Percentiles rank a stretch among this genome's conserved stretches.
Evolutionary conservation across 2,329 filamentous ascomycete genomes (phyloP).

Genomic region (Dactylellina haptotyla): DNA sequence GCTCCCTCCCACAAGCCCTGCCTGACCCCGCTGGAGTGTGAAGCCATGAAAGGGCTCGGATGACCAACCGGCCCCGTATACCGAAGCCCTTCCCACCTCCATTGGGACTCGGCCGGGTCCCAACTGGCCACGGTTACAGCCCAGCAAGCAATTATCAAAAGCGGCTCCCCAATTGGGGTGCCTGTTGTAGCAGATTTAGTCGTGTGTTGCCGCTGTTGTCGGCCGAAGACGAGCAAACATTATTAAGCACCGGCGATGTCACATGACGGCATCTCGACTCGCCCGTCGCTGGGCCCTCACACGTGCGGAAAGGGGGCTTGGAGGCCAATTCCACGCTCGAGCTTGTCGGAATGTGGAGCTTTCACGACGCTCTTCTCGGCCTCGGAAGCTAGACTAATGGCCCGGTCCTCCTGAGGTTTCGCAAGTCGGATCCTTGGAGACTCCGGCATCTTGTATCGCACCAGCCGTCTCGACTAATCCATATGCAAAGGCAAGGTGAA

Average conservation of each 20-base stretch:
- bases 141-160: not conserved
- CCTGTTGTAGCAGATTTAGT: not conserved
- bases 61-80: not conserved
- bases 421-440: too few species aligned
- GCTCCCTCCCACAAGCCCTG: not conserved
- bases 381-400: too few species aligned
- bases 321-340: not conserved
- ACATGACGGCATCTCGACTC: not conserved
- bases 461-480: too few species aligned
- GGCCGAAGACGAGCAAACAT: constrained; percentile 12
- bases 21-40: not conserved
- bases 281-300: not conserved
- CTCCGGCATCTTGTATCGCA: too few species aligned
- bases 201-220: constrained; percentile 31
- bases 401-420: too few species aligned
- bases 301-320: not conserved
- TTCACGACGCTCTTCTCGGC: too few species aligned
- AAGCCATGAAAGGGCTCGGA: not conserved
- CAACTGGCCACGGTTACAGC: not conserved
- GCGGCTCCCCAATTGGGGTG: not conserved
- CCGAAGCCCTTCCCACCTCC: not conserved
- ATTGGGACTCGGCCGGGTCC: not conserved
- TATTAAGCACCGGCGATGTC: not conserved
- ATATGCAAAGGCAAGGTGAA: too few species aligned
- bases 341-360: too few species aligned